Conservation (phyloP, 2,329 filamentous ascomycete species). For the Penicillium sp. region DNA sequence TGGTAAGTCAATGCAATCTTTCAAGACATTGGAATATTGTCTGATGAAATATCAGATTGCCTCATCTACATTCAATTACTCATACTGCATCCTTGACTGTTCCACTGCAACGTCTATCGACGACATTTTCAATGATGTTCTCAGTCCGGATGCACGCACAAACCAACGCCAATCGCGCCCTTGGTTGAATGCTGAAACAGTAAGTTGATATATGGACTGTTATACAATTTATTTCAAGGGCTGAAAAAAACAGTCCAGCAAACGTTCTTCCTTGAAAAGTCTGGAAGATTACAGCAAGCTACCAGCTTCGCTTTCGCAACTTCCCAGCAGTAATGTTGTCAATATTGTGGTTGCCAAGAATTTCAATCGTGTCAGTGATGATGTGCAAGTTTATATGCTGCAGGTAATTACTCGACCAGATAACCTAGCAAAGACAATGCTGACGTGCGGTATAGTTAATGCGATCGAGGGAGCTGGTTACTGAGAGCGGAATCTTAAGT, state of each 20-base stretch:
- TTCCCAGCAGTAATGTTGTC: slow-evolving; percentile 61
- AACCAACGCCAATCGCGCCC: slow-evolving; percentile 16
- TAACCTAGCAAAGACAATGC: background rate
- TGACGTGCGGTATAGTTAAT: slow-evolving; percentile 62
- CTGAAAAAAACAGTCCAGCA: slow-evolving; percentile 23
- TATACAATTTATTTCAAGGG: background rate
- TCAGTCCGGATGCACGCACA: slow-evolving; percentile 44
- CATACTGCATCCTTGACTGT: slow-evolving; percentile 70
- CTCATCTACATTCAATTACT: slow-evolving; percentile 69
- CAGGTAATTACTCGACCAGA: slow-evolving; percentile 44
- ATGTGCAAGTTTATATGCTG: slow-evolving; percentile 77
- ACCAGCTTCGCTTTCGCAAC: slow-evolving; percentile 33
- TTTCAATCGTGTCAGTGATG: slow-evolving; percentile 69
- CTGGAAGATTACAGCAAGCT: slow-evolving; percentile 22
- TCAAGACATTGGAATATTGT: background rate
- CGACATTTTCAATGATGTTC: slow-evolving; percentile 72
- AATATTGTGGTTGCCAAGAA: slow-evolving; percentile 81
- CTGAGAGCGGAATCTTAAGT: slow-evolving; percentile 68
- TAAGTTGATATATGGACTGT: slow-evolving; percentile 9
- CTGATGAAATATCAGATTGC: slow-evolving; percentile 54
- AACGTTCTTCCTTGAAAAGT: slow-evolving; percentile 22
- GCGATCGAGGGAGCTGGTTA: slow-evolving; percentile 74
- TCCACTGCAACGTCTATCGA: slow-evolving; percentile 71
- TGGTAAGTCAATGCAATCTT: slow-evolving; percentile 50
- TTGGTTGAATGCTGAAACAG: slow-evolving; percentile 21